These are phyloP conservation scores for Phlegmacium glaucopus DNA, from an alignment of 768 basidiomycete species.

Conservation along the genomic window DNA sequence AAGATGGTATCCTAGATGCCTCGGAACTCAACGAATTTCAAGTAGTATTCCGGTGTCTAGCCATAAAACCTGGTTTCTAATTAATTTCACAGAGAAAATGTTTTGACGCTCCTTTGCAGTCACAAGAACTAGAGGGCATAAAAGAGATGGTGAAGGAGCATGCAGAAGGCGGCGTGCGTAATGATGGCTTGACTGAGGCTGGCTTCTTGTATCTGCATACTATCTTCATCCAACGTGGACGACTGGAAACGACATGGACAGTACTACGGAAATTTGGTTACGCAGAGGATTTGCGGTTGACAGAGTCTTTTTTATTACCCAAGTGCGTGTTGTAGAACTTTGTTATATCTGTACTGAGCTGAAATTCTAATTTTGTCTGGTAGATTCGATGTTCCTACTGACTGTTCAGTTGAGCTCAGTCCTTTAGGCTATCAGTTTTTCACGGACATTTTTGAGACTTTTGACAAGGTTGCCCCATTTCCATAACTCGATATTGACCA, in stretches of 20 bases:
- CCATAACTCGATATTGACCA: neutral
- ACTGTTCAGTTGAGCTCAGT: slow-evolving; percentile 94
- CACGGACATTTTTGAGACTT: slow-evolving; percentile 93
- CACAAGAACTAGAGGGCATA: slow-evolving; percentile 95
- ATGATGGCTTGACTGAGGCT: slow-evolving; percentile 82
- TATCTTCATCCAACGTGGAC: slow-evolving; percentile 92
- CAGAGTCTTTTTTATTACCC: slow-evolving; percentile 83
- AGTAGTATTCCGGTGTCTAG: slow-evolving; percentile 37
- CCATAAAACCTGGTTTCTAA: neutral
- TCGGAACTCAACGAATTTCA: slow-evolving; percentile 96
- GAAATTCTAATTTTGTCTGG: neutral
- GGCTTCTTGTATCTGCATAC: slow-evolving; percentile 96
- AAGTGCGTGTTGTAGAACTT: slow-evolving; percentile 54
- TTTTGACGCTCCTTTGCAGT: slow-evolving; percentile 89
- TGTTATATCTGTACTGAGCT: slow-evolving; percentile 7
- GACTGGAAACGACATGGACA: slow-evolving; percentile 97
- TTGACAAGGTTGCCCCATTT: slow-evolving; percentile 70
- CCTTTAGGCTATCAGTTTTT: slow-evolving; percentile 96
- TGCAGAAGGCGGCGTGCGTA: slow-evolving; percentile 69
- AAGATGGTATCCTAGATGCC: slow-evolving; percentile 88
- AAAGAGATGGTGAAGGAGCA: slow-evolving; percentile 85
- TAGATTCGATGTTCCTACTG: slow-evolving; percentile 90
- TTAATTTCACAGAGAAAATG: slow-evolving; percentile 72
- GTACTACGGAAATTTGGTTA: slow-evolving; percentile 95
- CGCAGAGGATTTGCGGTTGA: slow-evolving; percentile 87